These are phyloP conservation scores for Scheffersomyces ergatensis DNA, from an alignment of 805 yeast genomes.

Conservation along the genomic window DNA sequence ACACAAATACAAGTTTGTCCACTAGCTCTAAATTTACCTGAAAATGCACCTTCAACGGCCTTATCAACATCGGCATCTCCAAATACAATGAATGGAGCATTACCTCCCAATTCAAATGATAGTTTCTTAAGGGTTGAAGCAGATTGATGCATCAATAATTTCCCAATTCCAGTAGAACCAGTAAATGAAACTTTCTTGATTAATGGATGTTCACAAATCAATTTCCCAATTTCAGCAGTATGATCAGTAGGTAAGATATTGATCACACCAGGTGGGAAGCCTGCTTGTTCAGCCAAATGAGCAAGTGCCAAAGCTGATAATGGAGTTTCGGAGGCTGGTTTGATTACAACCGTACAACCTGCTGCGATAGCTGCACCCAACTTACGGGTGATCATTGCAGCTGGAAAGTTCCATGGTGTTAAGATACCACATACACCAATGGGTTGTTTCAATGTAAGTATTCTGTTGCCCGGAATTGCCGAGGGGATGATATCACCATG, in stretches of 20 bases:
- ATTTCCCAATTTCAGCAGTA: constrained; percentile 50
- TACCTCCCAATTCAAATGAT: constrained; percentile 66
- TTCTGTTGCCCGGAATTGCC: constrained; percentile 44
- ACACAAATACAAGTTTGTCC: constrained; percentile 72
- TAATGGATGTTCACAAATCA: constrained; percentile 42
- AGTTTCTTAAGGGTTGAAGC: constrained; percentile 58
- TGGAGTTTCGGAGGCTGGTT: constrained; percentile 79
- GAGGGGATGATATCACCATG: constrained; percentile 69
- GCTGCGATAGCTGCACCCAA: constrained; percentile 77
- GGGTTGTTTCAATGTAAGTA: constrained; percentile 67
- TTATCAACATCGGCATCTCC: constrained; percentile 57
- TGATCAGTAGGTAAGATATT: constrained; percentile 57
- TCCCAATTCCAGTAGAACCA: constrained; percentile 64
- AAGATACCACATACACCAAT: constrained; percentile 76
- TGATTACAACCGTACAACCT: constrained; percentile 74
- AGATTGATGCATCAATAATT: constrained; percentile 55
- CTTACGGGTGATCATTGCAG: constrained; percentile 74
- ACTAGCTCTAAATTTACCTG: constrained; percentile 57
- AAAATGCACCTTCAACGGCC: constrained; percentile 52
- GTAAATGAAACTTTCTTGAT: constrained; percentile 62
- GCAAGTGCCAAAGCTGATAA: constrained; percentile 69
- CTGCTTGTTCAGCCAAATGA: constrained; percentile 59
- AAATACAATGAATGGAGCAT: constrained; percentile 63
- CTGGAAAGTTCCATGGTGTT: constrained; percentile 86
- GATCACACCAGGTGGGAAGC: constrained; percentile 67